Percentiles rank a stretch among this genome's conserved stretches.
phyloP scores from a whole-genome alignment of 2,329 filamentous ascomycete genomes.

The Cytospora leucostoma region DNA sequence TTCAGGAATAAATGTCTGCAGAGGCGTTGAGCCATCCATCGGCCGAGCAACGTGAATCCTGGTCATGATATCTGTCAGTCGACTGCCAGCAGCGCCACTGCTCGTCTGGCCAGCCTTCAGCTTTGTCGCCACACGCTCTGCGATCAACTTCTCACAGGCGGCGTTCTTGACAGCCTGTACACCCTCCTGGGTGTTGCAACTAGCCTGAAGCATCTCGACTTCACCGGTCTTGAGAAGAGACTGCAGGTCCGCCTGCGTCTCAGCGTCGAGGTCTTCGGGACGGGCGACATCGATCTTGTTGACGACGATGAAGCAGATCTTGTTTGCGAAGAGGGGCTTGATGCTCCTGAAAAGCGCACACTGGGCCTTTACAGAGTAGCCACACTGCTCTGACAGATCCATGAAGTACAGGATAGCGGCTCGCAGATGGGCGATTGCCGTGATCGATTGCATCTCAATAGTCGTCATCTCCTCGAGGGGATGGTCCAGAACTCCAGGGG shows the following conservation, averaged over 20 bases:
- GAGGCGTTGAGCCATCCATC: conserved; percentile 69
- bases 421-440: conserved; percentile 92
- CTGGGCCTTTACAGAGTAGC: conserved; percentile 89
- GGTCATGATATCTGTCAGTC: conserved; percentile 86
- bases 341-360: conserved; percentile 95
- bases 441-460: conserved; percentile 99
- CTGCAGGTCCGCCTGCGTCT: conserved; percentile 76
- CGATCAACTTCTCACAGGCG: conserved; percentile 88
- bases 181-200: conserved; percentile 92
- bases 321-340: conserved; percentile 95
- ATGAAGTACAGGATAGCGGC: conserved; percentile 98
- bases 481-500: conserved; percentile 96
- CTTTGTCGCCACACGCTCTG: conserved; percentile 92
- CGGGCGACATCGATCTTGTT: conserved; percentile 97
- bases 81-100: conserved; percentile 69
- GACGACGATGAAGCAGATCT: conserved; percentile 92
- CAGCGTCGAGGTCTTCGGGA: conserved; percentile 82
- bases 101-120: conserved; percentile 85
- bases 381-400: conserved; percentile 95
- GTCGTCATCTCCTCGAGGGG: conserved; percentile 99
- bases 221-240: conserved; percentile 81
- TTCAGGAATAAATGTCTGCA: conserved; percentile 87
- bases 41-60: conserved; percentile 98
- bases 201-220: conserved; percentile 89
- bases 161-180: conserved; percentile 94